Base-by-base conservation (phyloP, 2,329 filamentous ascomycete species). In the Massarina eburnea region DNA sequence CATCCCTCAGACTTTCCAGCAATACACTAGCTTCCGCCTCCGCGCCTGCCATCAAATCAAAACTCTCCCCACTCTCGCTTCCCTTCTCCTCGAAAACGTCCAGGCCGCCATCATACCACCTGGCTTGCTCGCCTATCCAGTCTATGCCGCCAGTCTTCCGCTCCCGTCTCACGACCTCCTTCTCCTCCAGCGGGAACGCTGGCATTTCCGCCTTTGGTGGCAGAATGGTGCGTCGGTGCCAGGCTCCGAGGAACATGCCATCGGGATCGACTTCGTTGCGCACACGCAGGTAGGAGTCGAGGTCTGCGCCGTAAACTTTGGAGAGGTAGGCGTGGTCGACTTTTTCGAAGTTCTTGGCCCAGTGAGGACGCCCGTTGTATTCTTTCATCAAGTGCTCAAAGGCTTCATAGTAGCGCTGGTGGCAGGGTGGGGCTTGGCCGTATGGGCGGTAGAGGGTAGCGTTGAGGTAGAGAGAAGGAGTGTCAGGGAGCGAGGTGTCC, bases 331-430 rank as follows among this genome's bases (percentile, higher is more conserved):
- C 61, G 9, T 80, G 78, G 4, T 76, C 72, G 3, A 80, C 77
- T 8, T 79, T 78, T 19, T 60, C 75, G 69, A 95, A 96, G 68
- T 96, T 95, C 79, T 96, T 96, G 7, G 91, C 91, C 89, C 91
- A 96, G 71, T 96, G 91, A 15, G 91, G 91, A 36, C 81, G 81
- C 8, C 86, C 91, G 41, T 86, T 88, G 57, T 95, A 76, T 35
- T 95, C 88, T 48, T 83, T 84, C 91, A 95, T 95, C 36, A 96
- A 76, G 78, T 86, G 92, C 70, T 96, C 91, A 55, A 96, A 95
- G 1, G 86, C 91, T 70, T 91, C 80, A 69, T 95, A 96, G 75
- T 95, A 95, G 37, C 87, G 80, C 43, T 79, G 77, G 42, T 77
- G 80, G 61, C 87, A 91, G 0, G 89, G 87, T 8, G 91, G 90